Evolutionary conservation across 441 rosid genomes (phyloP).

Genomic region (Biscutella laevigata): DNA sequence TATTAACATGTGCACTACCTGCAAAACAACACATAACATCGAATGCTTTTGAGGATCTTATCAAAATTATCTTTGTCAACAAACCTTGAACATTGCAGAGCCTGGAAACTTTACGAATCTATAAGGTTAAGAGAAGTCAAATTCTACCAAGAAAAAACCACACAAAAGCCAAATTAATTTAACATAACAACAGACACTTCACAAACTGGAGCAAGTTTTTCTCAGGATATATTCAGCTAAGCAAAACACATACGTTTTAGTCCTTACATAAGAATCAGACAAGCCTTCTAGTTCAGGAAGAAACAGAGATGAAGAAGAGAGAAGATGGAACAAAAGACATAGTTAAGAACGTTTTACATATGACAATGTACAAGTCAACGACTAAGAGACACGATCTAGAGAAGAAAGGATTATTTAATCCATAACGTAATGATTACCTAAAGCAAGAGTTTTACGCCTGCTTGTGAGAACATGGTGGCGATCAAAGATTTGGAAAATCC

Average conservation of each 20-base stretch:
- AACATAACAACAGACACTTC: conserved; percentile 8
- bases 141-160: not conserved
- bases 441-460: conserved; percentile 57
- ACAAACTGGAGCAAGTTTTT: not conserved
- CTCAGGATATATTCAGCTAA: not conserved
- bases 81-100: conserved; percentile 11
- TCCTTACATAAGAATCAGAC: conserved; percentile 8
- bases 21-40: conserved; percentile 21
- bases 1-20: conserved; percentile 20
- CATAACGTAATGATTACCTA: conserved; percentile 34
- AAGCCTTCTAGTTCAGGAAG: conserved; percentile 8
- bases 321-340: conserved; percentile 6
- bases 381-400: conserved; percentile 22
- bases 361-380: conserved; percentile 23
- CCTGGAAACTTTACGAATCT: conserved; percentile 26
- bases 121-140: conserved; percentile 14
- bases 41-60: not conserved
- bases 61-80: not conserved
- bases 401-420: conserved; percentile 4
- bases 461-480: conserved; percentile 47
- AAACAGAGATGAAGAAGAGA: conserved; percentile 13
- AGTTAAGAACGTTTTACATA: not conserved
- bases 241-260: conserved; percentile 10
- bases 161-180: not conserved
- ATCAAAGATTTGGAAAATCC: conserved; percentile 81